Base-by-base conservation (phyloP, 1,284 basidiomycete species). In the Phylloboletellus chloephorus region DNA sequence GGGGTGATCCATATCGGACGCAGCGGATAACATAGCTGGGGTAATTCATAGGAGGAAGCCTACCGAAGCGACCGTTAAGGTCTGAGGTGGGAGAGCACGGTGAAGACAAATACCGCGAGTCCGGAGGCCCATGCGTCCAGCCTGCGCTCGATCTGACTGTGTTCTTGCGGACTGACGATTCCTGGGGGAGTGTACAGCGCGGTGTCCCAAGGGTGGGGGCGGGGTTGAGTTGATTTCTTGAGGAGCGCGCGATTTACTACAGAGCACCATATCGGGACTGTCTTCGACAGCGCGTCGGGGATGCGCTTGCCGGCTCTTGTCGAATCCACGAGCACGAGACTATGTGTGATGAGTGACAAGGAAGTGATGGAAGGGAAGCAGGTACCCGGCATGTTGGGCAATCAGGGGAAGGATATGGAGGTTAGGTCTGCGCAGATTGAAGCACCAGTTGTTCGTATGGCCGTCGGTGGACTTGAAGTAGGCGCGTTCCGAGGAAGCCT, bases 391-490 rank as follows among this genome's bases (percentile, higher is more conserved):
- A 11, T 69, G 56, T 24, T 74, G 49, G 9, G 68, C 61, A 13
- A 88, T 74, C 22, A 81, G 50, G 0, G 75, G 66, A 2, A 97
- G 66, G 0, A 98, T 64, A 40, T 90, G 83, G 11, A 98, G 67
- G 58, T 98, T 98, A 0, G 90, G 81, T 11, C 95, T 70, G 15
- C 92, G 73, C 4, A 95, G 66, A 55, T 85, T 93, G 67, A 95
- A 95, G 53, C 74, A 72, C 89, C 91, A 94, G 56, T 89, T 81
- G 21, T 79, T 76, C 48, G 79, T 84, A 56, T 98, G 95, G 0
- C 95, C 95, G 54, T 98, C 95, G 0, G 94, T 97, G 0, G 92
- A 95, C 64, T 98, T 98, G 76, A 97, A 98, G 69, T 98, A 98
- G 10, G 85, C 88, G 0, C 74, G 67, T 31, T 66, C 54, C 23